Conservation (phyloP, 2,329 filamentous ascomycete species). For the Coniochaeta prunicola region DNA sequence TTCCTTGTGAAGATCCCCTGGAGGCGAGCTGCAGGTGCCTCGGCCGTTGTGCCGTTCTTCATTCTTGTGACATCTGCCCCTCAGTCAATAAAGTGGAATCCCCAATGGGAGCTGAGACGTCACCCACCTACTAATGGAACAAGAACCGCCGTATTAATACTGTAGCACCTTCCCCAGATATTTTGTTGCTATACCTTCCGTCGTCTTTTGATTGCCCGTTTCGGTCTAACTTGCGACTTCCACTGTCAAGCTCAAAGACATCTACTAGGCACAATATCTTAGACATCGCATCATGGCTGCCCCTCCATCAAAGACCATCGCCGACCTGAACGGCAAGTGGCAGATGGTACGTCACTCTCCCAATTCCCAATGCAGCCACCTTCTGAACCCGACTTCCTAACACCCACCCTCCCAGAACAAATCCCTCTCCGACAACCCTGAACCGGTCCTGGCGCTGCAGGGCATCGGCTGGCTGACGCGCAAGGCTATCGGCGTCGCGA, state of each 20-base stretch:
- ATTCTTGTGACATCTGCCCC: background rate
- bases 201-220: background rate
- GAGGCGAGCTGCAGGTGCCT: background rate
- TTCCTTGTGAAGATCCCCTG: background rate
- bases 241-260: background rate
- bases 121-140: background rate
- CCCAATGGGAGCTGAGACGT: background rate
- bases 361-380: background rate
- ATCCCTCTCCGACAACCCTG: slow-evolving; percentile 59
- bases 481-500: slow-evolving; percentile 63
- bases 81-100: background rate
- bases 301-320: slow-evolving; percentile 57
- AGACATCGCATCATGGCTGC: slow-evolving; percentile 58
- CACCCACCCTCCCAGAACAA: slow-evolving; percentile 56
- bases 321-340: slow-evolving; percentile 64
- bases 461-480: slow-evolving; percentile 65
- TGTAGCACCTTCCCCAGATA: background rate
- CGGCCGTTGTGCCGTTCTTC: background rate
- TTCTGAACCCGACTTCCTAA: no score
- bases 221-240: background rate
- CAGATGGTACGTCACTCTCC: slow-evolving; percentile 47
- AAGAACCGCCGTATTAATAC: background rate
- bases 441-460: slow-evolving; percentile 65
- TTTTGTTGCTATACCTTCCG: background rate
- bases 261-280: background rate